Evolutionary conservation across 768 basidiomycete genomes (phyloP).

Genomic region (Pisolithus sp.): DNA sequence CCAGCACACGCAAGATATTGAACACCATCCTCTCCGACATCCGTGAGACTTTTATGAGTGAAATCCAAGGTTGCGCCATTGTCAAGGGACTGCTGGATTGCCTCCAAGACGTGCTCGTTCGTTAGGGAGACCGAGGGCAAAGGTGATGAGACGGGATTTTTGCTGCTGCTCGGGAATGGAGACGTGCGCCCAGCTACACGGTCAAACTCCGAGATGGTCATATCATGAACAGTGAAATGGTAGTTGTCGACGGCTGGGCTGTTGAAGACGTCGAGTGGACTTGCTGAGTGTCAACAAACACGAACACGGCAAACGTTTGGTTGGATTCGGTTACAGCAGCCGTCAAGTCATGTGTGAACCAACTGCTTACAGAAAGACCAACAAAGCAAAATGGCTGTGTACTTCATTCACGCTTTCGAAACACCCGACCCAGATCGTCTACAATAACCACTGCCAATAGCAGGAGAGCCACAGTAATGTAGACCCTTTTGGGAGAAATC

Average conservation of each 20-base stretch:
- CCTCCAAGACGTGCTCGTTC: slow-evolving; percentile 57
- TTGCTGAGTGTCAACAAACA: slow-evolving; percentile 18
- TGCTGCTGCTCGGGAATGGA: slow-evolving; percentile 19
- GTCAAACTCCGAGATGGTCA: slow-evolving; percentile 27
- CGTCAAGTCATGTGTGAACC: not conserved
- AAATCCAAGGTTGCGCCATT: slow-evolving; percentile 80
- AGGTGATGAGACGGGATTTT: slow-evolving; percentile 23
- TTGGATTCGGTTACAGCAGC: slow-evolving; percentile 24
- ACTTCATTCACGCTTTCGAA: no score
- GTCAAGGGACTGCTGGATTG: slow-evolving; percentile 62
- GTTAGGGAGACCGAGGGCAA: slow-evolving; percentile 39
- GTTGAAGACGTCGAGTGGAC: slow-evolving; percentile 13
- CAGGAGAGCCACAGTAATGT: not conserved
- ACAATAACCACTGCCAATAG: not conserved
- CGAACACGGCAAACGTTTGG: slow-evolving; percentile 8
- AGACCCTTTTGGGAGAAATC: no score
- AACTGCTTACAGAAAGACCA: no score
- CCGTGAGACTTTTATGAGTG: slow-evolving; percentile 68
- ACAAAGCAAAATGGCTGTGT: no score
- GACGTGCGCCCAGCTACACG: slow-evolving; percentile 24
- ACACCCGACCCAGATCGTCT: no score
- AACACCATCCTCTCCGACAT: slow-evolving; percentile 70
- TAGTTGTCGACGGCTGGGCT: slow-evolving; percentile 8
- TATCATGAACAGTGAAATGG: slow-evolving; percentile 8
- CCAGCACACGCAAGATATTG: slow-evolving; percentile 66